phyloP scores from a whole-genome alignment of 306 rosid genomes.

The Sicyos edulis region DNA sequence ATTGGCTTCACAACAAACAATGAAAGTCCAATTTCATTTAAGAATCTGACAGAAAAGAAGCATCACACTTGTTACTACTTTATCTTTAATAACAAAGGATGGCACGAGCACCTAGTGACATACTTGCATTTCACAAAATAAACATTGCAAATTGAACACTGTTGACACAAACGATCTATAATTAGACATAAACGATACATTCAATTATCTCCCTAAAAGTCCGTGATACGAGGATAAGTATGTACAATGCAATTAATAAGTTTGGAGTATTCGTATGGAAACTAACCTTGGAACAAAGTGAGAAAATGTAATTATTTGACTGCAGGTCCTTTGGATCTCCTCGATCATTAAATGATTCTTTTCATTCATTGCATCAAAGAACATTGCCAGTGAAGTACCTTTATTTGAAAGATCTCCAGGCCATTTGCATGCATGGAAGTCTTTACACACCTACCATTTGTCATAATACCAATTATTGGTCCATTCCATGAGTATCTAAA shows the following conservation, averaged over 20 bases:
- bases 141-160: background rate
- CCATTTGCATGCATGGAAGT: constrained; percentile 83
- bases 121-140: background rate
- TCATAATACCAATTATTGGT: background rate
- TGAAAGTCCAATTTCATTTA: constrained; percentile 13
- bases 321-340: constrained; percentile 55
- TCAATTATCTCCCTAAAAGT: background rate
- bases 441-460: constrained; percentile 62
- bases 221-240: constrained; percentile 1
- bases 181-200: background rate
- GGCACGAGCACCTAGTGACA: background rate
- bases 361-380: constrained; percentile 77
- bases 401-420: constrained; percentile 58
- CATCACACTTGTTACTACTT: background rate
- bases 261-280: background rate
- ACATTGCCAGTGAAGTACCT: constrained; percentile 52
- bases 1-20: background rate
- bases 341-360: constrained; percentile 34
- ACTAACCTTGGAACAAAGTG: constrained; percentile 89
- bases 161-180: background rate
- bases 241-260: background rate
- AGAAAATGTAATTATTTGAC: constrained; percentile 66
- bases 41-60: background rate
- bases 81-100: background rate
- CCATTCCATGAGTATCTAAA: background rate